phyloP scores from a whole-genome alignment of 805 yeast species.

The Middelhovenomyces tepae region DNA sequence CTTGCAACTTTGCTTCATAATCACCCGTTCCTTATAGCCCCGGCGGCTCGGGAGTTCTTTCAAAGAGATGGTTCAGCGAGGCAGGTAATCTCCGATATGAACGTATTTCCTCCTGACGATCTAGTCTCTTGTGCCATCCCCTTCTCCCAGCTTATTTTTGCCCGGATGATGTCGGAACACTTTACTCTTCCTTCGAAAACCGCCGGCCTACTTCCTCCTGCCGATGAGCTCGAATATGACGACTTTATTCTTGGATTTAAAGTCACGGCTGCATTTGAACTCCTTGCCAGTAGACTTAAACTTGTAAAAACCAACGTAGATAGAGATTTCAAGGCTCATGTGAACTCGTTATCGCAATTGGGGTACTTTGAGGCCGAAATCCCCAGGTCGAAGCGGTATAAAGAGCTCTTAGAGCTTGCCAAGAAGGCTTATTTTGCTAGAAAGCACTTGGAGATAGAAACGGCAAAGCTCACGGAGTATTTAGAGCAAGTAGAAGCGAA shows the following conservation, averaged over 20 bases:
- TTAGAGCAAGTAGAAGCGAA: too few relatives aligned
- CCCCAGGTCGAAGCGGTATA: slow-evolving; percentile 11
- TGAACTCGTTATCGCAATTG: slow-evolving; percentile 7
- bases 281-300: slow-evolving; percentile 9
- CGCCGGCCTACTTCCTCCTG: too few relatives aligned
- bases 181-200: slow-evolving; percentile 12
- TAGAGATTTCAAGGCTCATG: slow-evolving; percentile 8
- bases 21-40: slow-evolving; percentile 15
- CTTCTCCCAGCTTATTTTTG: slow-evolving; percentile 18
- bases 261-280: slow-evolving; percentile 19
- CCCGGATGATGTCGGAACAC: slow-evolving; percentile 17
- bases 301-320: slow-evolving; percentile 8
- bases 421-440: slow-evolving; percentile 7
- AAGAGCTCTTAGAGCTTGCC: slow-evolving; percentile 11
- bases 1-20: slow-evolving; percentile 18
- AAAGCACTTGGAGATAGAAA: not conserved
- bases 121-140: slow-evolving; percentile 14
- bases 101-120: slow-evolving; percentile 15
- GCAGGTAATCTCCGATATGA: slow-evolving; percentile 14
- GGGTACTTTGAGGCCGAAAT: slow-evolving; percentile 15
- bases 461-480: too few relatives aligned
- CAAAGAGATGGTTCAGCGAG: slow-evolving; percentile 16
- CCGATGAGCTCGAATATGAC: slow-evolving; percentile 6
- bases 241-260: slow-evolving; percentile 18
- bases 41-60: slow-evolving; percentile 18